Conservation (phyloP, 768 basidiomycete species). For the Tricholoma saponaceum region DNA sequence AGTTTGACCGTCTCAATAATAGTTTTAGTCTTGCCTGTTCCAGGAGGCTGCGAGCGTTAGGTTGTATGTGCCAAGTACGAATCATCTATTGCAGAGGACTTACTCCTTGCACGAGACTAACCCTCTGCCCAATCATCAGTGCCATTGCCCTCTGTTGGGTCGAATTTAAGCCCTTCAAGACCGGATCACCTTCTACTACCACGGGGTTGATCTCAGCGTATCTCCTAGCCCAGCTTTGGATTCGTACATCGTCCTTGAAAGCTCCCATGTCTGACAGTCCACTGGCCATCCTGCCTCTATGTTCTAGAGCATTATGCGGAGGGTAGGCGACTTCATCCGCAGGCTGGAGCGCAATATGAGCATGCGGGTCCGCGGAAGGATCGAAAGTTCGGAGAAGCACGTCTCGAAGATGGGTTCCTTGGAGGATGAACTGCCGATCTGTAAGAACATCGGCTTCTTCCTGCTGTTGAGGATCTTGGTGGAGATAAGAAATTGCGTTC, state of each 20-base stretch:
- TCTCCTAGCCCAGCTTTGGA: slow-evolving; percentile 78
- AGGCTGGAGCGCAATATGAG: slow-evolving; percentile 31
- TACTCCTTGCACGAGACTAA: slow-evolving; percentile 87
- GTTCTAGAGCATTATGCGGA: slow-evolving; percentile 33
- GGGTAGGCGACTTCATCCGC: slow-evolving; percentile 36
- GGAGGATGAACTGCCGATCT: slow-evolving; percentile 50
- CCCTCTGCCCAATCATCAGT: slow-evolving; percentile 74
- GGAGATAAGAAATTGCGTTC: slow-evolving; percentile 54
- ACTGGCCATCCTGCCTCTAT: slow-evolving; percentile 14
- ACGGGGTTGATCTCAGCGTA: slow-evolving; percentile 59
- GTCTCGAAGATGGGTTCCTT: slow-evolving; percentile 73
- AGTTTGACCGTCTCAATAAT: slow-evolving; percentile 82
- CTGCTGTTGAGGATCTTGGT: slow-evolving; percentile 45
- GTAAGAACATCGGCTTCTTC: slow-evolving; percentile 26
- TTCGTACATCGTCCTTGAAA: slow-evolving; percentile 69
- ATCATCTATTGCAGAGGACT: slow-evolving; percentile 22
- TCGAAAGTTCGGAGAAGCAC: slow-evolving; percentile 59
- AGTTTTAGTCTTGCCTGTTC: slow-evolving; percentile 91
- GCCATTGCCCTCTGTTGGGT: slow-evolving; percentile 85
- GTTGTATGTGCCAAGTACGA: background rate
- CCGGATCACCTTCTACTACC: slow-evolving; percentile 74
- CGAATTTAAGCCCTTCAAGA: slow-evolving; percentile 55
- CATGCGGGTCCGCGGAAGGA: slow-evolving; percentile 23
- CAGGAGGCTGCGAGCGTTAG: slow-evolving; percentile 59
- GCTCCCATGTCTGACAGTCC: slow-evolving; percentile 33